phyloP scores from a whole-genome alignment of 768 basidiomycete species.

The Goffeauzyma gilvescens region DNA sequence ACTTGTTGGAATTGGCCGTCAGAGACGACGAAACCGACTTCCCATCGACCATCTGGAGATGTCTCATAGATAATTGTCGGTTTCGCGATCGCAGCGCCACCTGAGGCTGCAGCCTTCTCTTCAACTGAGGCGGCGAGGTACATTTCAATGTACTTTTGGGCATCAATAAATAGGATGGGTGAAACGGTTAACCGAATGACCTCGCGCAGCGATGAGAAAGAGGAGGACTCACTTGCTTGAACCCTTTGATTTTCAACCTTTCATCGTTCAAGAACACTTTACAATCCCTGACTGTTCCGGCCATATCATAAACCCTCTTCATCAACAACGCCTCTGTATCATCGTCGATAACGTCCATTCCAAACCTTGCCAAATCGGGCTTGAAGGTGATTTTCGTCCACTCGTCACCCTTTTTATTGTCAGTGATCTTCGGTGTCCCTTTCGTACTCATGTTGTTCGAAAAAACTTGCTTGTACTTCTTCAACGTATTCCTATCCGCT shows the following conservation, averaged over 20 bases:
- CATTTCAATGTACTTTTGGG: slow-evolving; percentile 75
- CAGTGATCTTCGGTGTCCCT: slow-evolving; percentile 79
- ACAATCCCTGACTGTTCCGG: slow-evolving; percentile 79
- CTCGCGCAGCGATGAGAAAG: not conserved
- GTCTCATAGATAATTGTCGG: slow-evolving; percentile 65
- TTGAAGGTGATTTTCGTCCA: slow-evolving; percentile 83
- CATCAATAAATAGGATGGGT: not conserved
- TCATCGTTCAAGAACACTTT: slow-evolving; percentile 90
- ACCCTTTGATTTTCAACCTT: slow-evolving; percentile 74
- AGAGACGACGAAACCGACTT: slow-evolving; percentile 82
- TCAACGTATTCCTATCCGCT: slow-evolving; percentile 60
- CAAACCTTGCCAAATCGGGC: slow-evolving; percentile 79
- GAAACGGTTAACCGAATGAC: not conserved
- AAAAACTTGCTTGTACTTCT: slow-evolving; percentile 93
- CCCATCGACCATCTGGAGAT: slow-evolving; percentile 59
- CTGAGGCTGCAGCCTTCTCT: slow-evolving; percentile 48
- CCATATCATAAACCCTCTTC: slow-evolving; percentile 91
- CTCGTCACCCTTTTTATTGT: slow-evolving; percentile 68
- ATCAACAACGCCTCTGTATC: slow-evolving; percentile 73
- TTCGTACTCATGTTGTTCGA: slow-evolving; percentile 78
- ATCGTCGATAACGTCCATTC: slow-evolving; percentile 70
- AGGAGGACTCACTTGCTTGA: slow-evolving; percentile 41
- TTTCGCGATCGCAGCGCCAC: slow-evolving; percentile 61
- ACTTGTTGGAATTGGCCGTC: slow-evolving; percentile 84
- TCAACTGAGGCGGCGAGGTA: slow-evolving; percentile 63